Base-by-base conservation (phyloP, 768 basidiomycete species). In the Dioszegia aurantiaca region DNA sequence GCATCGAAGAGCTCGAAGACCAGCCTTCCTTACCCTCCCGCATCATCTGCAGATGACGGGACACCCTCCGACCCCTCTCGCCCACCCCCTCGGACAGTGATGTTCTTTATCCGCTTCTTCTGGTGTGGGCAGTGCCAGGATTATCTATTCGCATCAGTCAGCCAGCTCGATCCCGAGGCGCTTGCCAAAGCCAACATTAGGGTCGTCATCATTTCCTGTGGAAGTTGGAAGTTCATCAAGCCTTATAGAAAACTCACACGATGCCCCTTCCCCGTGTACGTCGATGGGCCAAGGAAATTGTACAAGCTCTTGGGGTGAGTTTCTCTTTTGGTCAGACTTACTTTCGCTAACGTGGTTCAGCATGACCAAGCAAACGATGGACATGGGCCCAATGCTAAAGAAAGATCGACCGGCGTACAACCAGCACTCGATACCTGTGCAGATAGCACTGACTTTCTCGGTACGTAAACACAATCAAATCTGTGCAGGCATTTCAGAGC, bases 71-170 rank as follows among this genome's bases (percentile, higher is more conserved):
- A 55, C 19, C 49, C 45, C 26, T 6, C 36, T 5, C n/a, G 41
- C 31, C 55, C 56, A 26, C 33, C 58, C 1, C 54, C 40, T 19
- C 69, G 68, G 41, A 77, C 75, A 8, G 69, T 72, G n/a, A 63
- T 78, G 2, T 76, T 77, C 61, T 77, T 73, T 58, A 73, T 76
- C 37, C 55, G 77, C 1, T 61, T 70, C 47, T 73, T 74, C 60
- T 76, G 70, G 69, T 78, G 75, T 60, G 74, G 74, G 30, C 75
- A 76, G 62, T 76, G 75, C 53, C 75, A 77, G 58, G 73, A 78
- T 49, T 78, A 69, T 46, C 73, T 68, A 12, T 63, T 71, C 36
- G 69, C 73, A 12, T 72, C 69, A 0, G 44, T 78, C 2, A 47
- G 63, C 0, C 53, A 64, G 23, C 63, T 75, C 16, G 77, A 77